Conservation (phyloP, 2,329 filamentous ascomycete genomes). For the Aspergillus udagawae region DNA sequence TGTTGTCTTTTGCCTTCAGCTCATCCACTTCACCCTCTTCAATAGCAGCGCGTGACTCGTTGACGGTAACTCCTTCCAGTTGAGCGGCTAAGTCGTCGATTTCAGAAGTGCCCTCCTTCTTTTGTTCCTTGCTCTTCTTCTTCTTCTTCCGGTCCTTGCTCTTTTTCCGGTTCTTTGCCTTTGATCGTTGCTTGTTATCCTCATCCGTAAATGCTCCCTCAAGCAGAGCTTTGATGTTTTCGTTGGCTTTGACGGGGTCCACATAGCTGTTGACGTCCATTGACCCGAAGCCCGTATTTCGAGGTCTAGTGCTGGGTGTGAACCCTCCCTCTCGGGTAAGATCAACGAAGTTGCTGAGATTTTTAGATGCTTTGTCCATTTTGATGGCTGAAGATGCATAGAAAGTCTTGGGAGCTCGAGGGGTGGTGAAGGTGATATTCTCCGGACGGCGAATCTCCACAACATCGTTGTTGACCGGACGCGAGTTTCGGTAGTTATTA, state of each 20-base stretch:
- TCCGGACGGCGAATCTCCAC: conserved; percentile 48
- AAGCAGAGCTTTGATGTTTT: conserved; percentile 49
- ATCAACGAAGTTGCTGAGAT: conserved; percentile 47
- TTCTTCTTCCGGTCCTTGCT: conserved; percentile 6
- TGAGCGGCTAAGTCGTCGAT: conserved; percentile 43
- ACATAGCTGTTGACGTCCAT: conserved; percentile 52
- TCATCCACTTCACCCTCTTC: conserved; percentile 36
- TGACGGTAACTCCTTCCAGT: conserved; percentile 40
- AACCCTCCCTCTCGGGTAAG: conserved; percentile 46
- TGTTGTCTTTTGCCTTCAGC: conserved; percentile 46
- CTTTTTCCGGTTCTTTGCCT: conserved; percentile 38
- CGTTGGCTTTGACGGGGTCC: conserved; percentile 47
- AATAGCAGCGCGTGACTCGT: conserved; percentile 23
- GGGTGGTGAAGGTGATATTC: conserved; percentile 46
- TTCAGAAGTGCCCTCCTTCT: conserved; percentile 25
- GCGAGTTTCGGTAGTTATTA: conserved; percentile 24
- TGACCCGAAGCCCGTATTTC: conserved; percentile 49
- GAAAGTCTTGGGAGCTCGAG: conserved; percentile 48
- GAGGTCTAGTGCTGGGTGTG: conserved; percentile 44
- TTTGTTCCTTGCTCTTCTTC: conserved; percentile 16
- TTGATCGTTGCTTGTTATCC: conserved; percentile 39
- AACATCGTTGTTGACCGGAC: conserved; percentile 23
- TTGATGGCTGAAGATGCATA: conserved; percentile 47
- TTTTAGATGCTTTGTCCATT: conserved; percentile 40
- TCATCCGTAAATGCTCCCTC: conserved; percentile 51